phyloP scores from a whole-genome alignment of 805 yeast genomes.

The Yarrowia sp. region DNA sequence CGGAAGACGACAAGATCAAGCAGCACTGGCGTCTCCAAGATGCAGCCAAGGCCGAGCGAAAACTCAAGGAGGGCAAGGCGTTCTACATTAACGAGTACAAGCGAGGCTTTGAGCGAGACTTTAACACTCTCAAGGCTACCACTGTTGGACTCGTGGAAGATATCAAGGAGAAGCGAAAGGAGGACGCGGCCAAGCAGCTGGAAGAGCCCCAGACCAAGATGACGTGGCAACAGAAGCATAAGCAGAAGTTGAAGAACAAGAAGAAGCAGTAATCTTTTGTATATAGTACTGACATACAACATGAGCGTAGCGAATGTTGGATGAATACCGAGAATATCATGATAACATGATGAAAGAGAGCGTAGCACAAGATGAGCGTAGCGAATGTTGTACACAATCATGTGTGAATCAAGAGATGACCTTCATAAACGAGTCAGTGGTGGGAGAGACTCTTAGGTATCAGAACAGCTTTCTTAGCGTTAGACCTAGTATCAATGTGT shows the following conservation, averaged over 20 bases:
- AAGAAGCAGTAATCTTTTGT: neutral
- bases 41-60: slow-evolving; percentile 45
- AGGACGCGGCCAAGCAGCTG: neutral
- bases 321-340: no score
- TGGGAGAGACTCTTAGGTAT: no score
- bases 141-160: slow-evolving; percentile 19
- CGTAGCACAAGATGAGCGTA: neutral
- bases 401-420: no score
- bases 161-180: slow-evolving; percentile 15
- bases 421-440: no score
- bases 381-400: no score
- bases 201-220: slow-evolving; percentile 2
- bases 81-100: slow-evolving; percentile 25
- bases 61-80: slow-evolving; percentile 31
- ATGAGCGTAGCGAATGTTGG: no score
- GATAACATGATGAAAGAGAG: no score
- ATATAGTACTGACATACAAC: neutral
- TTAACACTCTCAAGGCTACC: neutral
- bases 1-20: slow-evolving; percentile 57
- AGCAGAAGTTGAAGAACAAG: slow-evolving; percentile 7
- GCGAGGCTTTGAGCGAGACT: slow-evolving; percentile 22
- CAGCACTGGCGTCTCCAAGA: slow-evolving; percentile 47
- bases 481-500: no score
- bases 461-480: no score
- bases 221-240: slow-evolving; percentile 23